A percentile compares a stretch with the other conserved stretches of the same genome.
Conservation (phyloP, 345 rosid species). For the Stellera chamaejasme region DNA sequence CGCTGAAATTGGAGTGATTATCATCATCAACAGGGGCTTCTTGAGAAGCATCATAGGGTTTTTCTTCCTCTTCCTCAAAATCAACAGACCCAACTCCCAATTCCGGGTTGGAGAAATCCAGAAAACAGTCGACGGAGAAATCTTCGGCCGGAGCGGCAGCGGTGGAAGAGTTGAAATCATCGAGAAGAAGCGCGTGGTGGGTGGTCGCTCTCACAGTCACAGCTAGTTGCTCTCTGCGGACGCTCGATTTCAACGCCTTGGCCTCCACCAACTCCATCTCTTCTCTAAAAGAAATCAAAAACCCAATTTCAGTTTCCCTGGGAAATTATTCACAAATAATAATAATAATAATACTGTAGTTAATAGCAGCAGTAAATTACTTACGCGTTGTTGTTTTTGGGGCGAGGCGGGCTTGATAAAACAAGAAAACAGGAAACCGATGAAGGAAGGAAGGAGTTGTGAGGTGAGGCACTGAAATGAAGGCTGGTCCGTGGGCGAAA, state of each 20-base stretch:
- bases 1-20: constrained; percentile 22
- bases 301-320: neutral
- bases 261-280: constrained; percentile 45
- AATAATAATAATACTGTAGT: neutral
- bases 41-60: constrained; percentile 32
- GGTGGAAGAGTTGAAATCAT: constrained; percentile 23
- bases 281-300: neutral
- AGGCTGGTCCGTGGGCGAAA: constrained; percentile 35
- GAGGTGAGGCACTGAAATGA: constrained; percentile 28
- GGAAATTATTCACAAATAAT: too few species aligned
- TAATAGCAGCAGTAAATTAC: neutral
- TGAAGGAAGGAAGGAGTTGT: neutral
- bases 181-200: constrained; percentile 22
- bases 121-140: constrained; percentile 63
- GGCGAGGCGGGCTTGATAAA: neutral
- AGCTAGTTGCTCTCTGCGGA: constrained; percentile 44
- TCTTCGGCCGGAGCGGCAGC: constrained; percentile 34
- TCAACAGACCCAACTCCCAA: constrained; percentile 13
- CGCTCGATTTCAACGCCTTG: constrained; percentile 50
- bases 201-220: constrained; percentile 14
- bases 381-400: too few species aligned
- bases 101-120: constrained; percentile 48
- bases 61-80: constrained; percentile 30
- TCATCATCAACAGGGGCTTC: constrained; percentile 28
- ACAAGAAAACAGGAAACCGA: constrained; percentile 8